Conservation (phyloP, 768 basidiomycete genomes). For the Fibroporia radiculosa region DNA sequence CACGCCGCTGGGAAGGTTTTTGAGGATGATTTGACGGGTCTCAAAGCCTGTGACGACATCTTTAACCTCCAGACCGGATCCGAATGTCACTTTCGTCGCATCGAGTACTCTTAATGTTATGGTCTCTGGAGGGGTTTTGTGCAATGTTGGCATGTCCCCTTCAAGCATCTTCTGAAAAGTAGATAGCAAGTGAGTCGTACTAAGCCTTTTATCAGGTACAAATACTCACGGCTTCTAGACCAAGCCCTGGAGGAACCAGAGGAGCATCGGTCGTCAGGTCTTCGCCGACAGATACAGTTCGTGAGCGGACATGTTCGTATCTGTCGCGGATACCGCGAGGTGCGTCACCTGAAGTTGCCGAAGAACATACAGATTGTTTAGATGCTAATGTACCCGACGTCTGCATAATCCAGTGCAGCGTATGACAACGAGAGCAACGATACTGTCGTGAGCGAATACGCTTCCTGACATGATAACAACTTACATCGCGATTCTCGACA, state of each 20-base stretch:
- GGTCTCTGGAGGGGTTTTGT: not conserved
- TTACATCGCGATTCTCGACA: not conserved
- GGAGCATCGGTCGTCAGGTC: not conserved
- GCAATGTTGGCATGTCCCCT: not conserved
- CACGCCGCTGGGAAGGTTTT: slow-evolving; percentile 37
- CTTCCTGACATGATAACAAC: not conserved
- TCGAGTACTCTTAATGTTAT: slow-evolving; percentile 36
- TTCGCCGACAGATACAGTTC: too few relatives aligned
- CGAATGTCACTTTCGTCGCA: slow-evolving; percentile 48
- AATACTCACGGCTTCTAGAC: slow-evolving; percentile 12
- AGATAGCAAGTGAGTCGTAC: too few relatives aligned
- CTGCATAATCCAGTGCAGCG: not conserved
- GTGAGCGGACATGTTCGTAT: not conserved
- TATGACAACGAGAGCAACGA: not conserved
- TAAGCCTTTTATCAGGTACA: too few relatives aligned
- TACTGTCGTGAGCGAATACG: not conserved
- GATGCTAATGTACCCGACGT: not conserved
- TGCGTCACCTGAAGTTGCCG: not conserved
- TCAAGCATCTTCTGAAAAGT: not conserved
- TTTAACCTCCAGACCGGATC: slow-evolving; percentile 51
- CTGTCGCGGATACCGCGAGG: not conserved
- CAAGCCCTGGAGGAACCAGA: slow-evolving; percentile 18
- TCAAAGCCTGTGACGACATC: slow-evolving; percentile 63
- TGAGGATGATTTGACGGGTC: slow-evolving; percentile 50
- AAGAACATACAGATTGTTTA: not conserved